These are phyloP conservation scores for Emergomyces orientalis DNA, from an alignment of 2,329 filamentous ascomycete species.

Conservation along the genomic window DNA sequence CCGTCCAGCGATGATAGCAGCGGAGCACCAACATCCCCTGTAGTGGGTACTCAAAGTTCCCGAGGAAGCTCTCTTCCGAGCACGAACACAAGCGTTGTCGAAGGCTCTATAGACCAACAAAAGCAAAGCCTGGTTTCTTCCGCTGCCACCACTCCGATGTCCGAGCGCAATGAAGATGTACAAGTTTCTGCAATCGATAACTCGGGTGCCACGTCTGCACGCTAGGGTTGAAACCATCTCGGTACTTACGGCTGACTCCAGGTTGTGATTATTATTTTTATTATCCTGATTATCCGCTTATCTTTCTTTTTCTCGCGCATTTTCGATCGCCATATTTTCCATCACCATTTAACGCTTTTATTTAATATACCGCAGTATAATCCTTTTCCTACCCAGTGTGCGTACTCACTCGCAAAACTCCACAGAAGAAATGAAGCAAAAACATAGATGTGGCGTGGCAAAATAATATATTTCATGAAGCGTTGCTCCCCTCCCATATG, in stretches of 20 bases:
- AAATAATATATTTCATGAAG: conserved; percentile 1
- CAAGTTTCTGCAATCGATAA: neutral
- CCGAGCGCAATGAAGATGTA: conserved; percentile 1
- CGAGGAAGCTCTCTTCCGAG: conserved; percentile 58
- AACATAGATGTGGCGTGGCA: neutral
- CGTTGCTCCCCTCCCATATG: neutral
- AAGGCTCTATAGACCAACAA: conserved; percentile 32
- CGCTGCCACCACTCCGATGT: conserved; percentile 4
- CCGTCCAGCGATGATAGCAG: conserved; percentile 10
- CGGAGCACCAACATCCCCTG: conserved; percentile 18
- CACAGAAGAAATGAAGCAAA: neutral
- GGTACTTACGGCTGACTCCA: neutral
- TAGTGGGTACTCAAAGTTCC: conserved; percentile 55
- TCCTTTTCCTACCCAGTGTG: neutral
- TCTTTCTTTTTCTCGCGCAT: neutral
- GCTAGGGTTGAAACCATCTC: neutral
- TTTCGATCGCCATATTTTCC: neutral
- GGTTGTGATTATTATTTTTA: neutral
- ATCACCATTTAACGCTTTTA: neutral
- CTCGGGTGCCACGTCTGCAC: neutral
- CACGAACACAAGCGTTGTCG: conserved; percentile 49
- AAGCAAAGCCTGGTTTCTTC: conserved; percentile 17
- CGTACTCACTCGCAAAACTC: neutral
- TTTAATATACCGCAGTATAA: conserved; percentile 2
- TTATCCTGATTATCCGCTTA: neutral